Base-by-base conservation (phyloP, 2,329 filamentous ascomycete genomes). In the Davidsoniella eucalypti region DNA sequence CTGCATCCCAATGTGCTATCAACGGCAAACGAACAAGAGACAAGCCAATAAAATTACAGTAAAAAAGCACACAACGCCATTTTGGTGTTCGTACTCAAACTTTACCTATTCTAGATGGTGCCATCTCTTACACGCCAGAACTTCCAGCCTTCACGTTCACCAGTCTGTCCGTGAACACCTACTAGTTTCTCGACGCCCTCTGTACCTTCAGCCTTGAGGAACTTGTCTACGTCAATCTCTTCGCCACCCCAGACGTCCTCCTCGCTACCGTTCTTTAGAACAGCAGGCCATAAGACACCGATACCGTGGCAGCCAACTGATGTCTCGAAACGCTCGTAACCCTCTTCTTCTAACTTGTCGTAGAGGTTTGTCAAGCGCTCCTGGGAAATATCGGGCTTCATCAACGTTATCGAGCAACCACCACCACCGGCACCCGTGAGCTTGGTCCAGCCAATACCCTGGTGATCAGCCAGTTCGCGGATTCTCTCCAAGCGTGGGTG, bases 371-470 rank as follows among this genome's bases (percentile, higher is more conserved):
- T 64, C 25, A 93, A 65, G 58, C 75, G 75, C 54, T 75, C 68
- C 14, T 62, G 58, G 5, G 75, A 61, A 1, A 75, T 69, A 26
- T 76, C 76, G 0, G 85, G 84, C 56, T 82, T 83, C 45, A 98
- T 70, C 3, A 98, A 69, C 0, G 90, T 93, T 57, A 98, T 96
- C 2, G 88, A 90, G 64, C 93, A 96, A 2, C 92, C 92, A 51
- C 92, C 93, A 10, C 92, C 93, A 18, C 92, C 92, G 1, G 92
- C 92, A 33, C 92, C 92, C 0, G 92, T 98, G 52, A 98, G 74
- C 64, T 98, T 98, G 10, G 92, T 95, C 88, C 88, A 98, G 26
- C 92, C 92, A 51, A 95, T 84, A 39, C 82, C 84, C 51, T 87
- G 77, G 58, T 92, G 80, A 57, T 98, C 90, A 45, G 94, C 83